Evolutionary conservation across 306 rosid species (phyloP).

Genomic region (Quercus wislizeni): DNA sequence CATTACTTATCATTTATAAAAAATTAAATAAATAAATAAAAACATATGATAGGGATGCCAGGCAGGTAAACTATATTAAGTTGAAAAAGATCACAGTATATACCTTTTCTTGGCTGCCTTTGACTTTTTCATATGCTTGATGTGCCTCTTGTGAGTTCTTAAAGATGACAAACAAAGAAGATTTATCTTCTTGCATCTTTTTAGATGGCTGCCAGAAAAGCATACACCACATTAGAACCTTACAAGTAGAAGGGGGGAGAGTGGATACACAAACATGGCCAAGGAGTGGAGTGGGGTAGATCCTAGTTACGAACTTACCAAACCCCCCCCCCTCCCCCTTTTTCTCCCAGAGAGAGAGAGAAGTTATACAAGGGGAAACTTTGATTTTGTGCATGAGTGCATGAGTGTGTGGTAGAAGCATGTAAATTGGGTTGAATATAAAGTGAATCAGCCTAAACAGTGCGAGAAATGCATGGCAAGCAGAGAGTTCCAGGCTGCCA

Average conservation of each 20-base stretch:
- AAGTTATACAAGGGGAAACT: background rate
- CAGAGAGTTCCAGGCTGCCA: background rate
- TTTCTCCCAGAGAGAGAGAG: background rate
- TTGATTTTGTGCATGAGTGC: background rate
- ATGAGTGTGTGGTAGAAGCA: background rate
- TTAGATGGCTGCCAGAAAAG: constrained; percentile 45
- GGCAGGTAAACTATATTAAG: background rate
- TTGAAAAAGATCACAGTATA: background rate
- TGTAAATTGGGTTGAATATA: background rate
- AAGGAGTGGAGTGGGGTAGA: too few relatives aligned
- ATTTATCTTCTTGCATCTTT: constrained; percentile 38
- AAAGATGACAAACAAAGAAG: constrained; percentile 61
- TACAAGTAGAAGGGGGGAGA: background rate
- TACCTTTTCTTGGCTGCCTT: constrained; percentile 57
- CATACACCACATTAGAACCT: constrained; percentile 4
- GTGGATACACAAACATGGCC: too few relatives aligned
- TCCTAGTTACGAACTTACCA: background rate
- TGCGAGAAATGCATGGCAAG: background rate
- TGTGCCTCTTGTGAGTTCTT: constrained; percentile 54
- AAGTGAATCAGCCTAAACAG: background rate
- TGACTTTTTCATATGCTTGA: constrained; percentile 50
- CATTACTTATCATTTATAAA: too few relatives aligned
- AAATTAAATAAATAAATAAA: too few relatives aligned
- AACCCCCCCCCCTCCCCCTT: background rate
- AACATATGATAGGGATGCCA: background rate